A percentile compares a stretch with the other conserved stretches of the same genome.
These are phyloP conservation scores for Pyrus communis DNA, from an alignment of 306 rosid species.

Conservation along the genomic window DNA sequence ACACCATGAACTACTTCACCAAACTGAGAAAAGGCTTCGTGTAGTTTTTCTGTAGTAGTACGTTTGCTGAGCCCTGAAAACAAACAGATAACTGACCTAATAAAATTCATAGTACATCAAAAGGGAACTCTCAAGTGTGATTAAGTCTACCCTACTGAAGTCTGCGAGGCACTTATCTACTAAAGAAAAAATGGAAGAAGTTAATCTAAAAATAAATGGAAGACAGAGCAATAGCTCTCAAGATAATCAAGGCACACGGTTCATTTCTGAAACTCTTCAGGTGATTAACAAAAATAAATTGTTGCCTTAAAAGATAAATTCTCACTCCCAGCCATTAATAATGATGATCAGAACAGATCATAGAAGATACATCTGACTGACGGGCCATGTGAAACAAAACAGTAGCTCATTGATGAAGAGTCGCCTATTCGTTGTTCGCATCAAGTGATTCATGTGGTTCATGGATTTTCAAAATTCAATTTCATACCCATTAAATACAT, in stretches of 20 bases:
- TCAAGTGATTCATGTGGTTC: background rate
- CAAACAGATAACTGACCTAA: background rate
- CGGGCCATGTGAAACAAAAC: background rate
- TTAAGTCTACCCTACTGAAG: background rate
- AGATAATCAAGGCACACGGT: background rate
- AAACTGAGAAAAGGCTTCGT: slow-evolving; percentile 65
- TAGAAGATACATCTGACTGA: background rate
- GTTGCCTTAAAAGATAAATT: background rate
- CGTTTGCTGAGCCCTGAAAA: slow-evolving; percentile 88
- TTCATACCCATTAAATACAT: background rate
- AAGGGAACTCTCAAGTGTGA: background rate
- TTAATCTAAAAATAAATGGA: background rate
- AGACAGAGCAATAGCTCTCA: background rate
- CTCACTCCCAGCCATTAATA: background rate
- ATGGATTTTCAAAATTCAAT: background rate
- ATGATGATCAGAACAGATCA: background rate
- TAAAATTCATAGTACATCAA: background rate
- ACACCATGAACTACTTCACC: slow-evolving; percentile 83
- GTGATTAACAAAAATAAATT: background rate
- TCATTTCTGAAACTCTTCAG: background rate
- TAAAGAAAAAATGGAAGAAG: background rate
- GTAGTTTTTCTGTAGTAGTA: slow-evolving; percentile 65
- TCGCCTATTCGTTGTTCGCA: background rate
- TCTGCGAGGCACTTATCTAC: background rate
- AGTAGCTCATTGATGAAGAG: background rate